A percentile compares a stretch with the other conserved stretches of the same genome.
Evolutionary conservation across 208 protist genomes (phyloP).

Genomic region (Endotrypanum monterogeii): DNA sequence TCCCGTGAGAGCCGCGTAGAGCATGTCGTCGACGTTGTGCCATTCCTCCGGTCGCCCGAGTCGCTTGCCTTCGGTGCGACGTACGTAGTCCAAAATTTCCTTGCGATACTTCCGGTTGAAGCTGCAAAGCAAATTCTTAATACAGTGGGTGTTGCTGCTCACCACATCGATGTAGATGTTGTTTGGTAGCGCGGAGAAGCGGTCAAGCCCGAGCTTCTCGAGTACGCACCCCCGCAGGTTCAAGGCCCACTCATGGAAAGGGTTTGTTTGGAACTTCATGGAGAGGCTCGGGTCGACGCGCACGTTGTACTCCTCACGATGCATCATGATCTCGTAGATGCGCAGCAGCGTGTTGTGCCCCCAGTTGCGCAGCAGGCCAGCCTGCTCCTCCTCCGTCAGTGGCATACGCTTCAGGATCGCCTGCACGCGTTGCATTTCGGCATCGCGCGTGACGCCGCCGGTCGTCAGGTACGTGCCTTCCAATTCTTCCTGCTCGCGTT

Average conservation of each 20-base stretch:
- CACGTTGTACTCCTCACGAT: conserved; percentile 91
- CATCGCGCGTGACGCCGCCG: conserved; percentile 31
- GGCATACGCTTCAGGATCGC: conserved; percentile 64
- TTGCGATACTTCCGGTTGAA: conserved; percentile 78
- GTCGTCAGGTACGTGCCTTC: conserved; percentile 27
- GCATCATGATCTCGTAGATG: conserved; percentile 91
- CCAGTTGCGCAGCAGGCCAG: conserved; percentile 74
- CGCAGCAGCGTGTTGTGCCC: conserved; percentile 55
- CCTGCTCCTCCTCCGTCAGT: conserved; percentile 61
- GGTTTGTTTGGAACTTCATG: conserved; percentile 79
- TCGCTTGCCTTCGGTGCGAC: conserved; percentile 37
- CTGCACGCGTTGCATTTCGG: conserved; percentile 53
- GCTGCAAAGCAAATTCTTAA: conserved; percentile 85
- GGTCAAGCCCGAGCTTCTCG: conserved; percentile 68
- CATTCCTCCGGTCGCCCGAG: conserved; percentile 52
- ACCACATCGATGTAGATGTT: conserved; percentile 85
- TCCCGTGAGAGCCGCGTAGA: conserved; percentile 60
- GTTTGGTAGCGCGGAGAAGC: conserved; percentile 50
- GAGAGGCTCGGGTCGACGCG: conserved; percentile 83
- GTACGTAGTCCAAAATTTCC: conserved; percentile 61
- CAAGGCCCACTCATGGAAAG: conserved; percentile 87
- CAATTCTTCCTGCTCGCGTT: conserved; percentile 50
- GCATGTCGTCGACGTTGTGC: conserved; percentile 75
- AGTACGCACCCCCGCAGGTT: conserved; percentile 76
- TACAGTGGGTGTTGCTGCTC: conserved; percentile 92